Evolutionary conservation across 495 filamentous ascomycete genomes (phyloP), one percentile per base, ranked within the genome.

Genomic region (Trichodelitschia bisporula): DNA sequence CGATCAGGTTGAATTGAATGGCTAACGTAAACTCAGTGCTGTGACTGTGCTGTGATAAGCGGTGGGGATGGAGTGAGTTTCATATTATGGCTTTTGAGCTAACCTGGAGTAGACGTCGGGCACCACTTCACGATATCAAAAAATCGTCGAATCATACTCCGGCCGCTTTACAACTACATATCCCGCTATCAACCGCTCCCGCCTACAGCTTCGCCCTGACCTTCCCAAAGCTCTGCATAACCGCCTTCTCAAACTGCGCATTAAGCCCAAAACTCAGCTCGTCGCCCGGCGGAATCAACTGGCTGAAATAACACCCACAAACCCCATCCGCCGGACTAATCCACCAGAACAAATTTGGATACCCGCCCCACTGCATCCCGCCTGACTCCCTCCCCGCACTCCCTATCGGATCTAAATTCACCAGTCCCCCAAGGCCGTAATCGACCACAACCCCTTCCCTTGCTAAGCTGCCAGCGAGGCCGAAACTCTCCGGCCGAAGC

Each of bases 291-390:
- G 27, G 27, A 9, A 29, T 29, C 9, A 29, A 9, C 9, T 29
- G 8, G 6, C 9, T 29, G 6, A 16, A 9, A 6, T 16, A 29
- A 15, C 27, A 29, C 14, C 27, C 27, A 16, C 27, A 29, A 16
- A 16, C 6, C 27, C 15, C 27, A 16, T 9, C 8, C 8, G 6
- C 14, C 8, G 27, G 27, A 29, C 16, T 16, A 18, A 47, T 37
- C 37, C 34, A 35, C 48, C 46, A 51, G 18, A 39, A 39, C 16
- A 46, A 15, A 36, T 49, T 51, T 21, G 42, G 32, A 25, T 42
- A 32, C 6, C 48, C 46, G 19, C 48, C 40, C 48, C 46, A 51
- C n/a, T 35, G 35, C 32, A 49, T 20, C 48, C 46, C 32, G 36
- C 44, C 39, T 35, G 47, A 28, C 44, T 38, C 29, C 40, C 33